Evolutionary conservation across 768 basidiomycete species (phyloP).

Genomic region (Obba rivulosa): DNA sequence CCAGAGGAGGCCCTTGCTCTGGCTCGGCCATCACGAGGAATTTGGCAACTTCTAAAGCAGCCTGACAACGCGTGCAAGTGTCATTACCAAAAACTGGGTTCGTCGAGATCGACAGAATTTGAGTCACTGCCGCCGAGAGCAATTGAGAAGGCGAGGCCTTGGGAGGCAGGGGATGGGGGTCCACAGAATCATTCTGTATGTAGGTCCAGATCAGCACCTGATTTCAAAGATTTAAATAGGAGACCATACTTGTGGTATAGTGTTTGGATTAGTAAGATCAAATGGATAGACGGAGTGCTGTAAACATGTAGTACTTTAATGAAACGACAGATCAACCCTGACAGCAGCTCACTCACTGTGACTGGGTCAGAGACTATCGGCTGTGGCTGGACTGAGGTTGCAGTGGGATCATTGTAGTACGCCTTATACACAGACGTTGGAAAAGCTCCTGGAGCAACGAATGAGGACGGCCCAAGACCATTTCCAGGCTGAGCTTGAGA

Average conservation of each 20-base stretch:
- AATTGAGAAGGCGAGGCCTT: conserved; percentile 41
- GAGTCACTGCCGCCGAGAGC: conserved; percentile 46
- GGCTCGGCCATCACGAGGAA: conserved; percentile 63
- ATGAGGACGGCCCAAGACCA: conserved; percentile 36
- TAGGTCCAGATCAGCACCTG: conserved; percentile 1
- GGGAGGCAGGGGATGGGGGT: conserved; percentile 65
- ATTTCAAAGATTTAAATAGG: background rate
- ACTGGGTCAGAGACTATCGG: conserved; percentile 75
- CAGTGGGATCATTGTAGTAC: conserved; percentile 72
- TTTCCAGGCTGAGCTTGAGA: conserved; percentile 2
- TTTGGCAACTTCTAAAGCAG: conserved; percentile 57
- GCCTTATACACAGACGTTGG: conserved; percentile 58
- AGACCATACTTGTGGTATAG: conserved; percentile 50
- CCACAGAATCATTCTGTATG: conserved; percentile 45
- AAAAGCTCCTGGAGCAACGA: conserved; percentile 56
- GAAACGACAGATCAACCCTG: background rate
- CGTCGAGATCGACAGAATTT: conserved; percentile 49
- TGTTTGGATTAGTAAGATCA: conserved; percentile 56
- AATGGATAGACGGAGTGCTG: conserved; percentile 57
- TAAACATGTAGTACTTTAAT: background rate
- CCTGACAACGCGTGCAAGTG: conserved; percentile 55
- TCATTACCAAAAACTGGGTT: conserved; percentile 50
- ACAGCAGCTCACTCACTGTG: conserved; percentile 33
- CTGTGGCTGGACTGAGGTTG: conserved; percentile 67
- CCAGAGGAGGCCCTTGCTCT: conserved; percentile 49